A percentile compares a stretch with the other conserved stretches of the same genome.
These are phyloP conservation scores for Pseudofabraea citricarpa DNA, from an alignment of 2,329 filamentous ascomycete genomes.

Conservation along the genomic window DNA sequence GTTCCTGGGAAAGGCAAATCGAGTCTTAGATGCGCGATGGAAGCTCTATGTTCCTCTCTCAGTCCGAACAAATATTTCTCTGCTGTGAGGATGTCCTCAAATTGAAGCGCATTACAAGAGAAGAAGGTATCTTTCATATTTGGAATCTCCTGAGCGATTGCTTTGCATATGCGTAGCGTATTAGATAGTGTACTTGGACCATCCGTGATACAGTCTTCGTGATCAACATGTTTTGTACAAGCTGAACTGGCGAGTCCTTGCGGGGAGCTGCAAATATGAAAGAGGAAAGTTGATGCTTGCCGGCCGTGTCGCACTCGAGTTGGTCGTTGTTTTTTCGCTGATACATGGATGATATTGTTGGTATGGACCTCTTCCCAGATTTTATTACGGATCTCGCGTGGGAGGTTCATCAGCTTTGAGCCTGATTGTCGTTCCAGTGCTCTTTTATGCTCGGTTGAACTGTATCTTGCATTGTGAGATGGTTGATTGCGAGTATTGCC, in stretches of 20 bases:
- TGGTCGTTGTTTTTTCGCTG: neutral
- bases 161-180: constrained; percentile 9
- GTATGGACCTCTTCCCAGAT: constrained; percentile 11
- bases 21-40: constrained; percentile 14
- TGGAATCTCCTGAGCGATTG: constrained; percentile 13
- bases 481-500: neutral
- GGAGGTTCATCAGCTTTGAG: constrained; percentile 6
- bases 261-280: neutral
- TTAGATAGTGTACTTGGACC: neutral
- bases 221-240: neutral
- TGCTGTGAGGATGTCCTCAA: constrained; percentile 9
- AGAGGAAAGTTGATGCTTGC: no score
- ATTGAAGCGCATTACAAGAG: constrained; percentile 16
- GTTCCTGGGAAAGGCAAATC: constrained; percentile 7
- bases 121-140: constrained; percentile 6
- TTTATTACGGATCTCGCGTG: constrained; percentile 11
- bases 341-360: constrained; percentile 13
- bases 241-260: neutral
- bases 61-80: constrained; percentile 15
- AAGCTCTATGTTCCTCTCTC: constrained; percentile 7
- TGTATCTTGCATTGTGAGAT: neutral
- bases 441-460: neutral
- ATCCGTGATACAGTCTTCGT: neutral
- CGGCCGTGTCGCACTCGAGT: neutral
- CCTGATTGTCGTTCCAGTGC: constrained; percentile 6